Base-by-base conservation (phyloP, 179 eudicot species). In the Patellifolia procumbens region DNA sequence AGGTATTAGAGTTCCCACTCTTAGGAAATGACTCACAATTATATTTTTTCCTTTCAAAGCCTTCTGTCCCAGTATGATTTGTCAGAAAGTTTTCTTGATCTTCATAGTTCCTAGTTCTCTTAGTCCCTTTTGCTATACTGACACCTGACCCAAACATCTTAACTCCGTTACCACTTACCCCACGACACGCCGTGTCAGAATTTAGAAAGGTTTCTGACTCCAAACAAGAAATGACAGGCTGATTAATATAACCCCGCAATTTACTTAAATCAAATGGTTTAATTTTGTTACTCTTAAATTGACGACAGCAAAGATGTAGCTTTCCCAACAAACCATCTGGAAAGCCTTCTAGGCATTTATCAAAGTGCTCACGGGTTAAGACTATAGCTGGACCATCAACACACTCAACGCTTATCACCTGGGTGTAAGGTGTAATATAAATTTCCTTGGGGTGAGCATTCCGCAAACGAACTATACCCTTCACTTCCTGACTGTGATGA, bases 381-480 rank as follows among this genome's bases (percentile, higher is more conserved):
- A 96, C 91, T 72, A 86, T 80, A 80, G 99, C 94, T 37, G 93
- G 94, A 73, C 99, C 99, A 75, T 96, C 98, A 39, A 94, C 91
- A 81, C 99, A 96, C 81, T 96, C 99, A 15, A 85, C 96, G 73
- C 99, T 96, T 22, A 94, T 94, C 53, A 96, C 99, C 73, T 96
- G 99, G 7, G 92, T 88, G 81, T 91, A 85, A n/a, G 99, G 96
- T 19, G 99, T 96, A 74, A 91, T 93, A 80, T 93, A 96, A 73
- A 96, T 93, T 86, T 96, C 99, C 83, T 88, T 91, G 37, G 98
- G 96, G 85, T 94, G 93, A 72, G 90, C 83, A 73, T 89, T 91
- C 43, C 86, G 86, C 63, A 94, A 67, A 70, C 89, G 86, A 71
- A 91, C 87, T 48, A 85, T 91, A 66, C 89, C 91, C 76, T 86